phyloP scores from a whole-genome alignment of 352 stramenopile species.

The Globisporangium spiculum region DNA sequence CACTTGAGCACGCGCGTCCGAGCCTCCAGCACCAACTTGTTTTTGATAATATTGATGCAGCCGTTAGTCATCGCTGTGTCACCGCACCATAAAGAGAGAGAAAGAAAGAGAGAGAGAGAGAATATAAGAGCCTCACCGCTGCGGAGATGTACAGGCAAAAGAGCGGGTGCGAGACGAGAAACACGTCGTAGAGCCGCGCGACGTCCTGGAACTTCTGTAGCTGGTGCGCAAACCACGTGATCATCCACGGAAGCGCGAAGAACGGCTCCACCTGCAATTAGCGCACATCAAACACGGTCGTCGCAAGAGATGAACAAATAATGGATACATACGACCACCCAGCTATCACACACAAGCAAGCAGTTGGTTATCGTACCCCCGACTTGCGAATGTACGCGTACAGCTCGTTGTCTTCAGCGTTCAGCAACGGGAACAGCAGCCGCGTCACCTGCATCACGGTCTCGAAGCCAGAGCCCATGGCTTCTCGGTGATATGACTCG shows the following conservation, averaged over 20 bases:
- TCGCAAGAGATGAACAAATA: neutral
- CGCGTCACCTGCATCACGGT: slow-evolving; percentile 61
- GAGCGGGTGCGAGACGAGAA: slow-evolving; percentile 91
- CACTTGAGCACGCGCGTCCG: slow-evolving; percentile 58
- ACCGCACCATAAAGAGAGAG: neutral
- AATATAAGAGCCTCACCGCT: slow-evolving; percentile 30
- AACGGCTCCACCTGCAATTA: slow-evolving; percentile 88
- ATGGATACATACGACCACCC: too few relatives aligned
- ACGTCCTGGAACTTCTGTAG: slow-evolving; percentile 85
- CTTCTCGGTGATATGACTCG: slow-evolving; percentile 87
- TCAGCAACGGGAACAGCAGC: slow-evolving; percentile 68
- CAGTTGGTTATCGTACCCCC: slow-evolving; percentile 29
- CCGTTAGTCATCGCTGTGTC: neutral
- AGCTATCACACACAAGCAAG: neutral
- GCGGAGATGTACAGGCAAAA: slow-evolving; percentile 91
- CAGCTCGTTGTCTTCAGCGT: slow-evolving; percentile 58
- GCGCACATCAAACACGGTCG: neutral
- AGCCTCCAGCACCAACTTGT: slow-evolving; percentile 49
- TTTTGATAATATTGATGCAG: neutral
- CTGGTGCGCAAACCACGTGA: slow-evolving; percentile 95
- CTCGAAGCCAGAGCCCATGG: slow-evolving; percentile 85
- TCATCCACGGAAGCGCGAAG: slow-evolving; percentile 92
- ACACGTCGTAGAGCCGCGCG: slow-evolving; percentile 90
- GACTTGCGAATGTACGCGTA: slow-evolving; percentile 63
- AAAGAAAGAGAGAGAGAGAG: neutral